Base-by-base conservation (phyloP, 305 asterid species). In the Solanum hybrid region DNA sequence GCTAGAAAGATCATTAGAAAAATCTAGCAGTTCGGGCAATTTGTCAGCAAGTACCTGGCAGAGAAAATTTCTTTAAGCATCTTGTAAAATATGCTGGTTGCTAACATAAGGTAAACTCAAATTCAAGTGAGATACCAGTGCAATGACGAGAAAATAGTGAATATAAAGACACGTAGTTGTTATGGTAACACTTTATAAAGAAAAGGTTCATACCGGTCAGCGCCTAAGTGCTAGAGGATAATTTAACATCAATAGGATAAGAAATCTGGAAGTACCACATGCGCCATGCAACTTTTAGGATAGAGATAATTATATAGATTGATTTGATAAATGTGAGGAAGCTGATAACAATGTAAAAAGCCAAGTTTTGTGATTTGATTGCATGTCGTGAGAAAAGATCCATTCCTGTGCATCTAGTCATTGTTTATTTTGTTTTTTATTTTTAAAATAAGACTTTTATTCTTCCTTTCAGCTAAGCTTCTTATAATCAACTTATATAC, bases 21-120 rank as follows among this genome's bases (percentile, higher is more conserved):
- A 97, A 92, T 97, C 98, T 89, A 97, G 95, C 91, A 97, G 95
- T 92, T 96, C 98, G 2, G 99, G 98, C 85, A 97, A 91, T 92
- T 97, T 95, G 89, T 96, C 98, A 3, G 94, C 95, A 90, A 97
- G 97, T 88, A 97, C 96, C 99, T 97, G 93, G 78, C 46, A 56
- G 87, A 56, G 87, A 85, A 16, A 84, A 32, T 51, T 31, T 51
- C 46, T 22, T 85, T 20, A 56, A 51, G 87, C 75, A 56, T 56
- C 46, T 56, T 51, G 75, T 85, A 85, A 51, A 56, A 31, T 51
- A 85, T 56, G 87, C 42, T 56, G 31, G n/a, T 85, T 56, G 87
- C 76, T 56, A 51, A 36, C 51, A 26, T 17, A 16, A 66, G 69
- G 29, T 78, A 76, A 16, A 42, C 66, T 89, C 36, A 84, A 34